Evolutionary conservation across 1,139 yeast species (phyloP).

Genomic region (Yamadazyma jaroonii): DNA sequence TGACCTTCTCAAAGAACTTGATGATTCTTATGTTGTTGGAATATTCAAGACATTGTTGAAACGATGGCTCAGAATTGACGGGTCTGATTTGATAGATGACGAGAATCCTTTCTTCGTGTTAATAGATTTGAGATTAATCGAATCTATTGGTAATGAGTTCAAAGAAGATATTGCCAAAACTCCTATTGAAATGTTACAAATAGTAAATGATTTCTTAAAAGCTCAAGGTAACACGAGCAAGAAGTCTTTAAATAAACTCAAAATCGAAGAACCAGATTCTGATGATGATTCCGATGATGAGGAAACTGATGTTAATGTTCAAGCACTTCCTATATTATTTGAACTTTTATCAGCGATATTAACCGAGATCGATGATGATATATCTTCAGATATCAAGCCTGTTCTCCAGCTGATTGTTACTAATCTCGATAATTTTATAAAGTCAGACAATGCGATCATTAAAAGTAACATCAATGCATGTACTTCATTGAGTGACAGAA

Average conservation of each 20-base stretch:
- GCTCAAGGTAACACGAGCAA: neutral
- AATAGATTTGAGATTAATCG: slow-evolving; percentile 63
- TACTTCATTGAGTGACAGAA: slow-evolving; percentile 29
- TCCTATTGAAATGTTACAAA: slow-evolving; percentile 56
- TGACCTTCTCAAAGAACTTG: slow-evolving; percentile 48
- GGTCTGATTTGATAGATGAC: slow-evolving; percentile 19
- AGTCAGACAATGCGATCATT: slow-evolving; percentile 4
- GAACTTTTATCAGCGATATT: slow-evolving; percentile 56
- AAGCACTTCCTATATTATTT: slow-evolving; percentile 36
- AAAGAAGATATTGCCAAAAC: slow-evolving; percentile 60
- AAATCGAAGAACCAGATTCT: slow-evolving; percentile 19
- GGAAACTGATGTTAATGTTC: slow-evolving; percentile 19
- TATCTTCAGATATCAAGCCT: slow-evolving; percentile 20
- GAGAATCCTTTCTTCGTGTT: slow-evolving; percentile 55
- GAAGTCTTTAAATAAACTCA: neutral
- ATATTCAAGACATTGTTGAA: slow-evolving; percentile 54
- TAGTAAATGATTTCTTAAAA: slow-evolving; percentile 46
- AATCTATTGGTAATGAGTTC: slow-evolving; percentile 57
- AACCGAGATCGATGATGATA: slow-evolving; percentile 35
- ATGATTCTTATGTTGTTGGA: slow-evolving; percentile 40
- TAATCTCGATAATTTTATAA: slow-evolving; percentile 21
- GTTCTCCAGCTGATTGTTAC: slow-evolving; percentile 27
- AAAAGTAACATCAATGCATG: slow-evolving; percentile 17
- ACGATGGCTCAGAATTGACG: slow-evolving; percentile 52
- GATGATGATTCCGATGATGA: slow-evolving; percentile 46